These are phyloP conservation scores for Histomonas meleagridis DNA, from an alignment of 208 protist species.

Conservation along the genomic window DNA sequence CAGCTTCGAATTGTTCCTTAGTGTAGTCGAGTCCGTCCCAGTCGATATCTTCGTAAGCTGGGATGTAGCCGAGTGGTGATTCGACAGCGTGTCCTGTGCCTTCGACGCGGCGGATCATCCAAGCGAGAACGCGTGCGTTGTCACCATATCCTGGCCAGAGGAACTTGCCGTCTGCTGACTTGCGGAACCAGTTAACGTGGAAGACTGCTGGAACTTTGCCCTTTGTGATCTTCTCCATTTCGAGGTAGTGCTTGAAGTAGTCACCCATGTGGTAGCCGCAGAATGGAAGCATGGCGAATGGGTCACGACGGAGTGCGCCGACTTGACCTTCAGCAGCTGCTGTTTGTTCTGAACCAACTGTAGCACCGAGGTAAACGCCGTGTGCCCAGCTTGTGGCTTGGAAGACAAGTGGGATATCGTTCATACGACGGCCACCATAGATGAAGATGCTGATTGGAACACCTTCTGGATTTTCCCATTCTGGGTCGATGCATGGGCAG, in stretches of 20 bases:
- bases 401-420: slow-evolving; percentile 58
- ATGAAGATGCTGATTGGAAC: slow-evolving; percentile 63
- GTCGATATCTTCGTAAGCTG: neutral
- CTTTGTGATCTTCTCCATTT: neutral
- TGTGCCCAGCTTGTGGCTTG: slow-evolving; percentile 61
- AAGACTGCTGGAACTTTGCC: slow-evolving; percentile 58
- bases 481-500: slow-evolving; percentile 59
- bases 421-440: slow-evolving; percentile 59
- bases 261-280: slow-evolving; percentile 67
- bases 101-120: slow-evolving; percentile 32
- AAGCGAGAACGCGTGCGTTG: slow-evolving; percentile 51
- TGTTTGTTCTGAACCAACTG: slow-evolving; percentile 57
- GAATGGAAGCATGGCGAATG: slow-evolving; percentile 67
- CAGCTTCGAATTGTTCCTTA: no score
- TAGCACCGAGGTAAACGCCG: slow-evolving; percentile 59
- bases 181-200: slow-evolving; percentile 65
- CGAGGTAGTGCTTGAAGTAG: slow-evolving; percentile 64
- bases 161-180: slow-evolving; percentile 50
- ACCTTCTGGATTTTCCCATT: slow-evolving; percentile 50
- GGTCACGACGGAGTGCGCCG: slow-evolving; percentile 56
- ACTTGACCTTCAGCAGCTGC: slow-evolving; percentile 53
- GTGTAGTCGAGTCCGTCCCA: neutral
- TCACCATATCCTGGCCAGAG: slow-evolving; percentile 67
- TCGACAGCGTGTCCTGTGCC: neutral
- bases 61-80: neutral